Evolutionary conservation across 306 rosid species (phyloP).

Genomic region (Crotalaria pallida): DNA sequence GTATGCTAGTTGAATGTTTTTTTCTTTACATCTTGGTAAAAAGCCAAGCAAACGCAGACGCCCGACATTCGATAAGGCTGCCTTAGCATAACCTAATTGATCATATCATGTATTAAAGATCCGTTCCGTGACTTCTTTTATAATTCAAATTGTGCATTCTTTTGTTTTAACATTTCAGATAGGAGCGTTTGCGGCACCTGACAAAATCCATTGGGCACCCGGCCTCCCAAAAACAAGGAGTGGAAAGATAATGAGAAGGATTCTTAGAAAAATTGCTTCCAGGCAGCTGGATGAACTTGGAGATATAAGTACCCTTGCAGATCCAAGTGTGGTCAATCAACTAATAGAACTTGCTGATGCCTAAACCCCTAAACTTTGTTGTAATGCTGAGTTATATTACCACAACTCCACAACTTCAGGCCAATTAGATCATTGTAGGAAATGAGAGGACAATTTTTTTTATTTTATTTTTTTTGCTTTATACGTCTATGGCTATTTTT

Average conservation of each 20-base stretch:
- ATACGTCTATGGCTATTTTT: neutral
- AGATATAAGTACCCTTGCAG: conserved; percentile 94
- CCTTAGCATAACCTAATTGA: neutral
- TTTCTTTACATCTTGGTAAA: neutral
- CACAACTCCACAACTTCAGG: neutral
- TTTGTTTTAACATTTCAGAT: conserved; percentile 56
- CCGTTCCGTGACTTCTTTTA: neutral
- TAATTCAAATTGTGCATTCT: neutral
- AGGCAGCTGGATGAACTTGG: conserved; percentile 90
- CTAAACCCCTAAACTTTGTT: conserved; percentile 24
- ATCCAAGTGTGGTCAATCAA: conserved; percentile 78
- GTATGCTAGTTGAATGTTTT: neutral
- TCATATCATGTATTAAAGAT: neutral
- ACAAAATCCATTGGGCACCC: conserved; percentile 97
- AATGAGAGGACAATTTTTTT: conserved; percentile 16
- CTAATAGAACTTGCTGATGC: conserved; percentile 71
- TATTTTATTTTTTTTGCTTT: conserved; percentile 20
- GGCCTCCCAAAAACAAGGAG: conserved; percentile 98
- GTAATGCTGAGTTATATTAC: conserved; percentile 22
- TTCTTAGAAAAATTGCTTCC: conserved; percentile 89
- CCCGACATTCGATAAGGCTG: neutral
- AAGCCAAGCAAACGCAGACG: neutral
- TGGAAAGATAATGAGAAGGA: conserved; percentile 98
- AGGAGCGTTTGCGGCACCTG: conserved; percentile 98
- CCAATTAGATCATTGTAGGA: neutral